Base-by-base conservation (phyloP, 352 stramenopile species). In the Blastocystis sp. region DNA sequence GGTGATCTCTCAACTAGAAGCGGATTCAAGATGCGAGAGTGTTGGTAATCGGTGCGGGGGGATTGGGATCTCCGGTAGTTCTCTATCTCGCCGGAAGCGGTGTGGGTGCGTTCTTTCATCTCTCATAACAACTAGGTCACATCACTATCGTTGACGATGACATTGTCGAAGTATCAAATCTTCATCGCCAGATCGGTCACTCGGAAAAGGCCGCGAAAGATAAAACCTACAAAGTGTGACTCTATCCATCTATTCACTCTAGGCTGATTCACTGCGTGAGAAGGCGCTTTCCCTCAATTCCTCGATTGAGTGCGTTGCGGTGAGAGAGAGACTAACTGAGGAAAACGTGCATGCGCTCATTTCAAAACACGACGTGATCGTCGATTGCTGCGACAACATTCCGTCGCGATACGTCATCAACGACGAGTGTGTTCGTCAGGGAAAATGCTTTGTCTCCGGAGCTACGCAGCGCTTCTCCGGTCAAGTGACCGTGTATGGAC, bases 311-410 rank as follows among this genome's bases (percentile, higher is more conserved):
- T 57, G 46, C 27, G 36, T 44, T 27, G 67, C 67, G 9, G n/a
- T 78, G 14, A 40, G 11, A 9, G 67, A 78, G 21, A 9, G 51
- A 9, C 67, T 78, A 24, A 46, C 67, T 11, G 29, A 57, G 67
- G n/a, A 9, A 6, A 78, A 78, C 67, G 67, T 29, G 8, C 46
- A 14, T 78, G 14, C 0, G 11, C 44, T 78, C 27, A 64, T 78
- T 63, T 14, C 27, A 46, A 40, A 42, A n/a, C 67, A 78, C 24
- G 67, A 78, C 0, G n/a, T 78, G 14, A 56, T 78, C 29, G 36
- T 78, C 6, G 67, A 78, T 27, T 78, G 67, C 67, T 78, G 67
- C 36, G 67, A 78, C n/a, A 78, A 78, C 51, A 78, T 78, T 24
- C 11, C 8, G 14, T 67, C 67, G 14, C 46, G 67, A 11, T 78